Base-by-base conservation (phyloP, 1,284 basidiomycete genomes). In the Fistulinella cinereoalba region DNA sequence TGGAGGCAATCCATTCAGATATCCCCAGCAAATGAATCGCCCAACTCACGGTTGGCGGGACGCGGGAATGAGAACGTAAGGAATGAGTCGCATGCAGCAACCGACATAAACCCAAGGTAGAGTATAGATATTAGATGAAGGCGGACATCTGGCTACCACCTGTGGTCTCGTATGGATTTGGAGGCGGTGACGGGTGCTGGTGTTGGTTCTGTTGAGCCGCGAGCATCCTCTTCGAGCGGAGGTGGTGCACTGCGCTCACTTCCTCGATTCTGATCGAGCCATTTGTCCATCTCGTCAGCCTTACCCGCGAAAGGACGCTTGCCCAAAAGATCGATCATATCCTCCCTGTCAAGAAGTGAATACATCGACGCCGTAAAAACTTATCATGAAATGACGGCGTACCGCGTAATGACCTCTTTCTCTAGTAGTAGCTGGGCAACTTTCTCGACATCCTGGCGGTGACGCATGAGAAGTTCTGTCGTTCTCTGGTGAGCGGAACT, bases 321-420 rank as follows among this genome's bases (percentile, higher is more conserved):
- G 39, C 94, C 93, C 29, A 97, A 78, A 21, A 94, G 71, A 28
- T 77, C 69, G 52, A 92, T 85, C 92, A 95, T 96, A 60, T 94
- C 89, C 76, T 92, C 88, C 33, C 81, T 81, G 42, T 38, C 60
- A 67, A 49, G 41, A 28, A 31, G 29, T 31, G 25, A 42, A 24
- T 18, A 31, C 28, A 36, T 43, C 38, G 37, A 12, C 15, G 2
- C 22, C 22, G 50, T 18, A 31, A 33, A 28, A 34, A 28, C 73
- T 13, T 18, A n/a, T n/a, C n/a, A n/a, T n/a, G n/a, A n/a, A n/a
- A n/a, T n/a, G 15, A 13, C 31, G 6, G 18, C 58, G 40, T 62
- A 90, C 88, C 94, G 82, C 39, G 91, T 96, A 51, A 99, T 87
- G 21, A 98, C 91, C 69, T 99, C 96, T 72, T 94, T 96, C 68